These are phyloP conservation scores for Clarkia xantiana DNA, from an alignment of 345 rosid genomes.

Conservation along the genomic window DNA sequence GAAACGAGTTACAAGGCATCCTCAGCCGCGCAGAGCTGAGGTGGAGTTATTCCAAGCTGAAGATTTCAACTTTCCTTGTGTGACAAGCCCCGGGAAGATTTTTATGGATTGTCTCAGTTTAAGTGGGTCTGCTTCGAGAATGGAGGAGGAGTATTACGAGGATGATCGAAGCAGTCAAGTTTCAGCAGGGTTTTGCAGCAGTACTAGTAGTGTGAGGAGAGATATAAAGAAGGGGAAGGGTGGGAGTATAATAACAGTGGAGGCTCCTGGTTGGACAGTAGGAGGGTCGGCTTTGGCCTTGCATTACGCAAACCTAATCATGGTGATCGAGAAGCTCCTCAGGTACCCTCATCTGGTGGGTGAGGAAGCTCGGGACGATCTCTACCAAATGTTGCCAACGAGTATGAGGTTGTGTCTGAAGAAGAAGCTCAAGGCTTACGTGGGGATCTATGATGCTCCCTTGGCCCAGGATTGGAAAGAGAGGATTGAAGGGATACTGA, in stretches of 20 bases:
- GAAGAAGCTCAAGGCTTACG: conserved; percentile 54
- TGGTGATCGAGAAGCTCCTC: conserved; percentile 78
- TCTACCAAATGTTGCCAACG: conserved; percentile 82
- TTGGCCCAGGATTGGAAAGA: conserved; percentile 95
- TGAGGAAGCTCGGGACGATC: conserved; percentile 86
- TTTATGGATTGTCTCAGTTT: conserved; percentile 76
- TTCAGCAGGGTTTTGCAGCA: conserved; percentile 29
- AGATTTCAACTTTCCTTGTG: conserved; percentile 67
- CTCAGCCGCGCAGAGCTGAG: conserved; percentile 32
- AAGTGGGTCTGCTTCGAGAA: conserved; percentile 46
- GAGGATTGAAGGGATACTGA: conserved; percentile 48
- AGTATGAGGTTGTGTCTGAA: conserved; percentile 58
- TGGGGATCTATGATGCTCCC: conserved; percentile 85
- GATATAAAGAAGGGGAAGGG: conserved; percentile 3
- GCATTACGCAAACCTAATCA: conserved; percentile 81
- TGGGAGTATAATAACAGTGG: conserved; percentile 35
- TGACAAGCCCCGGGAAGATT: conserved; percentile 65
- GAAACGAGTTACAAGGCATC: conserved; percentile 23
- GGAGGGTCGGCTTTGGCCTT: conserved; percentile 89
- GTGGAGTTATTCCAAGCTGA: conserved; percentile 29
- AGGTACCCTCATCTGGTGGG: conserved; percentile 88
- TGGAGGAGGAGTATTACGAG: conserved; percentile 32
- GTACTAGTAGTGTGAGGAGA: conserved; percentile 22
- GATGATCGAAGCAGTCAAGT: conserved; percentile 32
- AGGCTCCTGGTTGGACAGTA: conserved; percentile 51